Base-by-base conservation (phyloP, 2,329 filamentous ascomycete species). In the Verticillium alfalfae region DNA sequence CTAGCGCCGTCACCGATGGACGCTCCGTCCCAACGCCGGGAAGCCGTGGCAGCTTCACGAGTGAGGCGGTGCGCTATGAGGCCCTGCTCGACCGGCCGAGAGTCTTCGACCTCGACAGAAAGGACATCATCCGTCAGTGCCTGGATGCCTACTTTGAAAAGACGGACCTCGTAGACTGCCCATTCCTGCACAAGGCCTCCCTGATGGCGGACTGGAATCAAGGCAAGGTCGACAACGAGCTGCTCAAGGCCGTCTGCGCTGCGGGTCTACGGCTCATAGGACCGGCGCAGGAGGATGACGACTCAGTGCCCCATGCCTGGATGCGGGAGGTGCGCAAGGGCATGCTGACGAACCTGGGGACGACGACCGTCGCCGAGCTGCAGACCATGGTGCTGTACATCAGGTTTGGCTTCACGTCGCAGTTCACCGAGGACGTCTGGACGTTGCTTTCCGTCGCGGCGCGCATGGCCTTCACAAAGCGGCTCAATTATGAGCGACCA, bases 71-170 rank as follows among this genome's bases (percentile, higher is more conserved):
- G 45, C 45, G 45, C 8, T 52, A 52, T 12, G 45, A 52, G 45
- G 45, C 22, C 6, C 45, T 52, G 8, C 4, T 52, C 16, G 45
- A 52, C 45, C n/a, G 45, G 18, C 18, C 45, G 9, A 22, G 45
- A 18, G 18, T 52, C 8, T 52, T 52, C 9, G 45, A 52, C 12
- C 45, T 52, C 7, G 36, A 56, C 22, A 57, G 57, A 22, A 62
- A 56, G 41, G 57, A 41, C 1, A 41, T 57, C 34, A 36, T 31
- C 12, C 45, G 45, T 8, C 45, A 52, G 45, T 52, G 45, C 37
- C 34, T 71, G 0, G 65, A 70, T 34, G 60, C 61, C 2, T 71
- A 69, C 39, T 71, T 72, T 54, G 62, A 67, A 63, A 64, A 62
- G 2, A 57, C 45, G 9, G 45, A 52, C 10, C 45, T 52, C 0